Evolutionary conservation across 495 filamentous ascomycete species (phyloP).

Genomic region (Xylaria bambusicola): DNA sequence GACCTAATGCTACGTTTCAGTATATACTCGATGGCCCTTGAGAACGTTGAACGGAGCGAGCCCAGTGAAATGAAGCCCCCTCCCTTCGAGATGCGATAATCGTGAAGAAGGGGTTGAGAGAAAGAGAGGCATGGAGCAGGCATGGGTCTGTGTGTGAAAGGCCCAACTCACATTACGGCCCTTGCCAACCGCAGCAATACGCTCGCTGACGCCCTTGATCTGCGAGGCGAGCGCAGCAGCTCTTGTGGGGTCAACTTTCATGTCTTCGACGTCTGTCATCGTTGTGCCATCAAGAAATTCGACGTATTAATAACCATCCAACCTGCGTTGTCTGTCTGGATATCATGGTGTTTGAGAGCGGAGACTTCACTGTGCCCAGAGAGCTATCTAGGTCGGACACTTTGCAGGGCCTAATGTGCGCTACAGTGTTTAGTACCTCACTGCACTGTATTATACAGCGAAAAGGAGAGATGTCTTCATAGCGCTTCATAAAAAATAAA

Average conservation of each 20-base stretch:
- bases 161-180: constrained; percentile 46
- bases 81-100: not conserved
- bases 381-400: not conserved
- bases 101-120: not conserved
- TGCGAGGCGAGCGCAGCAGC: constrained; percentile 50
- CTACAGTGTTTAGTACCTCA: no score
- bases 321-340: not conserved
- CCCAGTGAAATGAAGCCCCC: no score
- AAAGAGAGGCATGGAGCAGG: no score
- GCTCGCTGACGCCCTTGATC: constrained; percentile 47
- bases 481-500: not conserved
- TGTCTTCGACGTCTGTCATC: constrained; percentile 48
- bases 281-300: constrained; percentile 16
- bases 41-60: no score
- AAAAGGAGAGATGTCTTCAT: no score
- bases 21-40: not conserved
- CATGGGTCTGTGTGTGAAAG: no score
- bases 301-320: constrained; percentile 1
- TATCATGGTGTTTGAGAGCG: constrained; percentile 5
- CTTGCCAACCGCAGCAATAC: constrained; percentile 46
- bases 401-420: not conserved
- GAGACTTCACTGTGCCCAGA: not conserved
- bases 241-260: constrained; percentile 55
- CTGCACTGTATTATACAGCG: no score
- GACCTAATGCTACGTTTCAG: constrained; percentile 50